Conservation (phyloP, 2,329 filamentous ascomycete species). For the Claviceps maximensis region DNA sequence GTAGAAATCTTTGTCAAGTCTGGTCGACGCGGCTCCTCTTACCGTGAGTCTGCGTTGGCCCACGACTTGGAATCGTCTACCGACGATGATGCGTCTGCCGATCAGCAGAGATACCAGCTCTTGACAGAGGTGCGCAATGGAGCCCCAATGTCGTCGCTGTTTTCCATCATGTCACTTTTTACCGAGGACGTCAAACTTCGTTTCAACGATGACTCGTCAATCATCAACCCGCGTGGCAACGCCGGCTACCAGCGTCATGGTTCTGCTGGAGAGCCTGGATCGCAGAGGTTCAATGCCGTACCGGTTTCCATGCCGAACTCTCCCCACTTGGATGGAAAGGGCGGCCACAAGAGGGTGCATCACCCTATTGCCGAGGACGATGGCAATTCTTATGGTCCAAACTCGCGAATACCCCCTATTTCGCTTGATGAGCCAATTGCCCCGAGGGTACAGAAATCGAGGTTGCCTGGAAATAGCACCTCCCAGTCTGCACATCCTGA, state of each 20-base stretch:
- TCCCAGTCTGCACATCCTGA: constrained; percentile 85
- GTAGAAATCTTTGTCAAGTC: constrained; percentile 99
- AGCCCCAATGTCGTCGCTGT: constrained; percentile 94
- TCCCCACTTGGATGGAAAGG: constrained; percentile 22
- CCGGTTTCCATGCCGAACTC: constrained; percentile 23
- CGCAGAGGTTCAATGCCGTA: constrained; percentile 5
- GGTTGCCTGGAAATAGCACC: constrained; percentile 27
- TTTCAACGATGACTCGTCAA: constrained; percentile 47
- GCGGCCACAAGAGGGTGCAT: background rate
- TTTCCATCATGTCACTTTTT: constrained; percentile 93
- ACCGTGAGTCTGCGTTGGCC: constrained; percentile 15
- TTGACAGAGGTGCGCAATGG: constrained; percentile 96
- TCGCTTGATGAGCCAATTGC: constrained; percentile 44
- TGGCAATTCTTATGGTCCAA: constrained; percentile 3
- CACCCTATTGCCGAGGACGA: constrained; percentile 10
- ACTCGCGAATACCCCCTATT: constrained; percentile 57
- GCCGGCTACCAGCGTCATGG: constrained; percentile 17
- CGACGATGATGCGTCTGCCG: constrained; percentile 55
- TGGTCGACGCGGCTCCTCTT: constrained; percentile 24
- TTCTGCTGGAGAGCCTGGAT: constrained; percentile 11
- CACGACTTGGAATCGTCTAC: constrained; percentile 31
- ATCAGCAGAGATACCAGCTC: constrained; percentile 80
- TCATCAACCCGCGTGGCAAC: constrained; percentile 10
- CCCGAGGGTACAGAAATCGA: constrained; percentile 23
- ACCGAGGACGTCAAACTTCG: constrained; percentile 84